These are phyloP conservation scores for Alloteropsis angusta DNA, from an alignment of 202 grass and related monocot genomes.

Conservation along the genomic window DNA sequence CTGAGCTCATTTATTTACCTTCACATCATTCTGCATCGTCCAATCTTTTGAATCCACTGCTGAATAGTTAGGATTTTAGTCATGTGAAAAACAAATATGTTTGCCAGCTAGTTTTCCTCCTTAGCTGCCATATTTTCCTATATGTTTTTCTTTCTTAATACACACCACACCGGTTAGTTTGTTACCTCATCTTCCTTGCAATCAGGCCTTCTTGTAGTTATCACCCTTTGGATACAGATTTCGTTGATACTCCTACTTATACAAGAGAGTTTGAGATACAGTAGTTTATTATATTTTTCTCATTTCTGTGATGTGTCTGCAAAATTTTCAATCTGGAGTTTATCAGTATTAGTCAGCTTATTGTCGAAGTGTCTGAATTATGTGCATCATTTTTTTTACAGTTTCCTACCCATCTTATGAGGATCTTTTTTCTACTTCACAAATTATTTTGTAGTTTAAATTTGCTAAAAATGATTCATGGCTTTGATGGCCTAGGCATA, in stretches of 20 bases:
- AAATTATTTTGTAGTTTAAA: background rate
- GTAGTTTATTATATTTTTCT: background rate
- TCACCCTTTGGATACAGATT: background rate
- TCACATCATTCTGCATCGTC: background rate
- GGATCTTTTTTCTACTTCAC: background rate
- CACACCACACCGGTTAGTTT: background rate
- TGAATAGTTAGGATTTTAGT: background rate
- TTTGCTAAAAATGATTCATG: background rate
- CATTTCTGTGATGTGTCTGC: background rate
- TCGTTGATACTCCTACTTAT: background rate
- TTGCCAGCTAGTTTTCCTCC: background rate
- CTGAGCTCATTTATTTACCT: background rate
- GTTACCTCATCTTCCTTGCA: background rate
- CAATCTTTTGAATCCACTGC: background rate
- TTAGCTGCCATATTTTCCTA: background rate
- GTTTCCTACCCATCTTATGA: background rate
- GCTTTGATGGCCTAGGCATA: background rate
- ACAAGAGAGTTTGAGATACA: background rate
- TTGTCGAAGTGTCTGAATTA: background rate
- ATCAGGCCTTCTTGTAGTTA: background rate
- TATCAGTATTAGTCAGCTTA: background rate
- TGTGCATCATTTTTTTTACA: background rate
- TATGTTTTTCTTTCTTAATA: background rate
- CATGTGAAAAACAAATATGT: background rate
- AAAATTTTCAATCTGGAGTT: background rate